Conservation (phyloP, 768 basidiomycete genomes). For the Hygrophoropsis aurantiaca region DNA sequence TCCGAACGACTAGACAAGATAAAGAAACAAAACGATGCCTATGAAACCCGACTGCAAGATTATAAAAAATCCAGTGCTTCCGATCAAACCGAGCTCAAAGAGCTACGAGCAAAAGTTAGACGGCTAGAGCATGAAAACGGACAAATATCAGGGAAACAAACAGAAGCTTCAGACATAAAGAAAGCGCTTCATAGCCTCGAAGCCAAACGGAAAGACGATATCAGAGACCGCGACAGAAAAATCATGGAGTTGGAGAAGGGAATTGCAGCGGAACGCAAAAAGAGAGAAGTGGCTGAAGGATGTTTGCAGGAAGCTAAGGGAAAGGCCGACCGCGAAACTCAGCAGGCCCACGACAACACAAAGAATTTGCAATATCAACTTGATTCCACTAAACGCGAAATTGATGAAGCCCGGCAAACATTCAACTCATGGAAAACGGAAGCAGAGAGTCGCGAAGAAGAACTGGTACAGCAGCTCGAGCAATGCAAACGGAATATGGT, state of each 20-base stretch:
- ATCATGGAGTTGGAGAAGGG: slow-evolving; percentile 58
- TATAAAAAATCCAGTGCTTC: slow-evolving; percentile 46
- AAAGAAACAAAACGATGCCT: slow-evolving; percentile 57
- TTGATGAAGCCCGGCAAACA: slow-evolving; percentile 30
- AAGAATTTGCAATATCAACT: slow-evolving; percentile 38
- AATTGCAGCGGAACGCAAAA: slow-evolving; percentile 48
- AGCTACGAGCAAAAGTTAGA: slow-evolving; percentile 57
- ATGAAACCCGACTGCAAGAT: slow-evolving; percentile 62
- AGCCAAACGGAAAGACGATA: slow-evolving; percentile 51
- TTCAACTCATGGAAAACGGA: slow-evolving; percentile 31
- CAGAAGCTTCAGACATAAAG: slow-evolving; percentile 50
- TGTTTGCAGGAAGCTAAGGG: slow-evolving; percentile 42
- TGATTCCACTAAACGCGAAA: slow-evolving; percentile 35
- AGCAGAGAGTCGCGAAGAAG: slow-evolving; percentile 41
- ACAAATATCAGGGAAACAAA: slow-evolving; percentile 51
- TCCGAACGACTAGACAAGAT: slow-evolving; percentile 57
- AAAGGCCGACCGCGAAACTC: slow-evolving; percentile 41
- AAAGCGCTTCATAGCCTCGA: slow-evolving; percentile 51
- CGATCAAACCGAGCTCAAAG: slow-evolving; percentile 65
- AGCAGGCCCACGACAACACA: slow-evolving; percentile 32
- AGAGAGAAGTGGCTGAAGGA: slow-evolving; percentile 46
- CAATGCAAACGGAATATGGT: slow-evolving; percentile 45
- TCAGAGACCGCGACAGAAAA: slow-evolving; percentile 50
- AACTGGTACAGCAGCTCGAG: slow-evolving; percentile 50
- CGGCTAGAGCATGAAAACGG: slow-evolving; percentile 56